These are phyloP conservation scores for Prinsepia uniflora DNA, from an alignment of 306 rosid species.

Conservation along the genomic window DNA sequence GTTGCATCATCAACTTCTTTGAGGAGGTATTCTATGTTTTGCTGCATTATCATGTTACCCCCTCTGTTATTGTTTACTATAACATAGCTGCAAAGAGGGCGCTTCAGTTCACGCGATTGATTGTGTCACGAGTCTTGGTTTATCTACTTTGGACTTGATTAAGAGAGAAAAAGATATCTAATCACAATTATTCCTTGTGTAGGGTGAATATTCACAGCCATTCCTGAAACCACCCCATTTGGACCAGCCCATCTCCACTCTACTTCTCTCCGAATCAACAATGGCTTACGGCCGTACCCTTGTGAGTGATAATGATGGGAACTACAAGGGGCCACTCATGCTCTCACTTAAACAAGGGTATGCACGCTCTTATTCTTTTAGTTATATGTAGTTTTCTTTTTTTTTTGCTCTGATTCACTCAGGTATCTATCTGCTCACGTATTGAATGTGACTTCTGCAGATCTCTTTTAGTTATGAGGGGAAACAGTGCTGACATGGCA, in stretches of 20 bases:
- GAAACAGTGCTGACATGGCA: conserved; percentile 96
- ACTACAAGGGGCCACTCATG: conserved; percentile 92
- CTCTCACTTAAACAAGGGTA: conserved; percentile 89
- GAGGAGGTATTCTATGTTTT: conserved; percentile 71
- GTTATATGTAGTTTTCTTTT: conserved; percentile 18
- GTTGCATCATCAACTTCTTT: conserved; percentile 83
- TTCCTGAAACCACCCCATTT: conserved; percentile 97
- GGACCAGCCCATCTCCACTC: conserved; percentile 92
- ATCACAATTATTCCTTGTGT: conserved; percentile 17
- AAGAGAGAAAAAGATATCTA: neutral
- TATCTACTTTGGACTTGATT: neutral
- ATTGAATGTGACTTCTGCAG: conserved; percentile 36
- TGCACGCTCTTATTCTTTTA: conserved; percentile 27
- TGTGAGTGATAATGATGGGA: conserved; percentile 79
- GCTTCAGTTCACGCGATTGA: conserved; percentile 13
- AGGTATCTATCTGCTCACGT: conserved; percentile 14
- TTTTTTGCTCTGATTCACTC: conserved; percentile 6
- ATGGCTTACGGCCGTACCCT: conserved; percentile 95
- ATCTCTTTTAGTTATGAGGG: conserved; percentile 92
- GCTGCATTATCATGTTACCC: conserved; percentile 23
- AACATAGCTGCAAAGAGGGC: conserved; percentile 22
- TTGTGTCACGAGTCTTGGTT: conserved; percentile 21
- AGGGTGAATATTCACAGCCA: conserved; percentile 97
- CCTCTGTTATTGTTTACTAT: conserved; percentile 32
- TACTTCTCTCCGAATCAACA: conserved; percentile 81